Percentiles rank a stretch among this genome's conserved stretches.
phyloP scores from a whole-genome alignment of 257 asterid species.

The Solanum clarkiae region DNA sequence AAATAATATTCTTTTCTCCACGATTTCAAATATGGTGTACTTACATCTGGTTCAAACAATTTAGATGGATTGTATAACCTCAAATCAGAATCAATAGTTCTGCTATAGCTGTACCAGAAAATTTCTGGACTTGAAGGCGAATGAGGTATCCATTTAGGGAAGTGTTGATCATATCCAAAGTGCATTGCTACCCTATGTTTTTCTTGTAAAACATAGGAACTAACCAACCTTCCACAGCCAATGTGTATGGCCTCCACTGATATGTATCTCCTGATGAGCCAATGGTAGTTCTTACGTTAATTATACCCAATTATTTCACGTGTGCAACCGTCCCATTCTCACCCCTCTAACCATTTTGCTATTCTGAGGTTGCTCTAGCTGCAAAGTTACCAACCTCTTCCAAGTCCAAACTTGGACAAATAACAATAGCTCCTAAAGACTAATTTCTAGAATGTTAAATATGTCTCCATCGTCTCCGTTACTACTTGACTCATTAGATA shows the following conservation, averaged over 20 bases:
- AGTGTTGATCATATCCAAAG: too few relatives aligned
- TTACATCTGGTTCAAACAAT: conserved; percentile 8
- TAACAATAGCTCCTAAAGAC: conserved; percentile 1
- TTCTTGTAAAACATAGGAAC: conserved; percentile 12
- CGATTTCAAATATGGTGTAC: conserved; percentile 10
- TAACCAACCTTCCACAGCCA: conserved; percentile 10
- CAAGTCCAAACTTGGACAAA: conserved; percentile 30
- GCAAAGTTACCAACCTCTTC: conserved; percentile 20
- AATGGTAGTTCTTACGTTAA: not conserved
- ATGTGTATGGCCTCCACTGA: conserved; percentile 17
- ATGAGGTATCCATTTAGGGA: too few relatives aligned
- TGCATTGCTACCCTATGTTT: not conserved
- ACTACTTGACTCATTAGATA: too few relatives aligned
- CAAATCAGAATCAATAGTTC: too few relatives aligned
- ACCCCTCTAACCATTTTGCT: not conserved
- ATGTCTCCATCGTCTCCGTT: too few relatives aligned
- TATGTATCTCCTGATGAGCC: conserved; percentile 6
- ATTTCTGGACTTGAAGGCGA: not conserved
- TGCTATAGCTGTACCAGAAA: not conserved
- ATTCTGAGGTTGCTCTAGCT: conserved; percentile 5
- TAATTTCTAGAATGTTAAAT: too few relatives aligned
- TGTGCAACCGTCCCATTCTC: conserved; percentile 13
- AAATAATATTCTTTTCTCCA: conserved; percentile 9
- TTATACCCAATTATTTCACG: not conserved
- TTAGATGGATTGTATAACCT: not conserved